Evolutionary conservation across 306 rosid species (phyloP).

Genomic region (Hippophae tibetana): DNA sequence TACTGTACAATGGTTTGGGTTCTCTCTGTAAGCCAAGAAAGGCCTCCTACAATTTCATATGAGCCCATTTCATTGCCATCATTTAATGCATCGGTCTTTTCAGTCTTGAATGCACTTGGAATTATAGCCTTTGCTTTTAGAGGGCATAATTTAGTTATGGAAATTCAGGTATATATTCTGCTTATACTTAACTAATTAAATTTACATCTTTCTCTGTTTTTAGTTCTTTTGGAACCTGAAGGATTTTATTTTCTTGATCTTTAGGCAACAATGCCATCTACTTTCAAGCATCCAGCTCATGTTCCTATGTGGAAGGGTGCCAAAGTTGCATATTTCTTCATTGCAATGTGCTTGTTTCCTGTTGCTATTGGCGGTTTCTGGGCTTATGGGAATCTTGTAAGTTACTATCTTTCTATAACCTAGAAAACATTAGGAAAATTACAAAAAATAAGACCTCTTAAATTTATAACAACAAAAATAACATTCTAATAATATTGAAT

Average conservation of each 20-base stretch:
- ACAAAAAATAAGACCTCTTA: too few species aligned
- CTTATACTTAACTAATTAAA: neutral
- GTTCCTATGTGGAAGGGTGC: slow-evolving; percentile 99
- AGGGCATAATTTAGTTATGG: slow-evolving; percentile 84
- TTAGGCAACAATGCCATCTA: slow-evolving; percentile 97
- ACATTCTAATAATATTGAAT: too few species aligned
- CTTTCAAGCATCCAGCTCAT: slow-evolving; percentile 96
- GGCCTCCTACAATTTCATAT: slow-evolving; percentile 81
- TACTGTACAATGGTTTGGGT: slow-evolving; percentile 97
- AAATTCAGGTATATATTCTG: slow-evolving; percentile 60
- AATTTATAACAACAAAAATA: too few species aligned
- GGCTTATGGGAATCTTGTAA: slow-evolving; percentile 95
- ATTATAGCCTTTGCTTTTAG: slow-evolving; percentile 92
- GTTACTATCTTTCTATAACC: slow-evolving; percentile 13
- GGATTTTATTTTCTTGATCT: slow-evolving; percentile 8
- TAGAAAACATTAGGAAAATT: neutral
- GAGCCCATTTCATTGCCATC: slow-evolving; percentile 55
- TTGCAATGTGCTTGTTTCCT: slow-evolving; percentile 91
- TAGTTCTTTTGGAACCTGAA: neutral
- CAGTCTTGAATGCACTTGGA: slow-evolving; percentile 86
- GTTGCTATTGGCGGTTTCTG: slow-evolving; percentile 94
- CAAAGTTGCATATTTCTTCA: slow-evolving; percentile 92
- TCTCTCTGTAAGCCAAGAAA: slow-evolving; percentile 79
- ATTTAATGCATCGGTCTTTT: slow-evolving; percentile 54
- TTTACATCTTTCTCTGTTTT: neutral